These are phyloP conservation scores for Fraxinus dipetala DNA, from an alignment of 305 asterid species.

Conservation along the genomic window DNA sequence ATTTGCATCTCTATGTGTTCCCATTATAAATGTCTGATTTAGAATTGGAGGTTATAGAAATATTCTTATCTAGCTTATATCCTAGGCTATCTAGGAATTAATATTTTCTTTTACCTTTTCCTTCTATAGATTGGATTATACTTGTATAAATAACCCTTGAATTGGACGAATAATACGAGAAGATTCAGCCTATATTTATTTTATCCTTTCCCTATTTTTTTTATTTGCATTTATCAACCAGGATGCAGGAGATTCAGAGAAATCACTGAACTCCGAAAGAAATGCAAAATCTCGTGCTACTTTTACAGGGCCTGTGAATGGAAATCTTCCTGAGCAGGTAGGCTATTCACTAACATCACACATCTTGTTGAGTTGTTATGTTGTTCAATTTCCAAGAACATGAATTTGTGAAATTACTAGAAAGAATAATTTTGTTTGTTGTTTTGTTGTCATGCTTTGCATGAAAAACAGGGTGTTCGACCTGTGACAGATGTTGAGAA, in stretches of 20 bases:
- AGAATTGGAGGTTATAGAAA: background rate
- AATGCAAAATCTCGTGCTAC: constrained; percentile 57
- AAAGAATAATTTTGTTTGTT: background rate
- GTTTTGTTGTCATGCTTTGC: constrained; percentile 6
- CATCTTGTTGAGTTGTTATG: background rate
- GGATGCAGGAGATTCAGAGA: constrained; percentile 70
- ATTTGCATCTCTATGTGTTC: background rate
- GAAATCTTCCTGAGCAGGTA: constrained; percentile 80
- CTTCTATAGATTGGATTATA: constrained; percentile 7
- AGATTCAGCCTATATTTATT: background rate
- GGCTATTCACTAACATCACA: constrained; percentile 15
- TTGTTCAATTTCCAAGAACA: background rate
- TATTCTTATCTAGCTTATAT: background rate
- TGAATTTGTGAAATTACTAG: background rate
- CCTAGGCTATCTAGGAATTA: background rate
- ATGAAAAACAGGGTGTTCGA: constrained; percentile 50
- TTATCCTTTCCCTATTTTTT: background rate
- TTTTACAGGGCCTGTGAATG: constrained; percentile 69
- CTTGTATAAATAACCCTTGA: background rate
- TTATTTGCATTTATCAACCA: constrained; percentile 32
- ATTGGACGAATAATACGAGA: background rate
- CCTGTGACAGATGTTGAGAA: constrained; percentile 60
- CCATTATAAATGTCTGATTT: constrained; percentile 1
- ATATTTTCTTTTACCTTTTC: background rate
- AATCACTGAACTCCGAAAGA: constrained; percentile 59